Base-by-base conservation (phyloP, 768 basidiomycete species). In the Psilocybe tampanensis region DNA sequence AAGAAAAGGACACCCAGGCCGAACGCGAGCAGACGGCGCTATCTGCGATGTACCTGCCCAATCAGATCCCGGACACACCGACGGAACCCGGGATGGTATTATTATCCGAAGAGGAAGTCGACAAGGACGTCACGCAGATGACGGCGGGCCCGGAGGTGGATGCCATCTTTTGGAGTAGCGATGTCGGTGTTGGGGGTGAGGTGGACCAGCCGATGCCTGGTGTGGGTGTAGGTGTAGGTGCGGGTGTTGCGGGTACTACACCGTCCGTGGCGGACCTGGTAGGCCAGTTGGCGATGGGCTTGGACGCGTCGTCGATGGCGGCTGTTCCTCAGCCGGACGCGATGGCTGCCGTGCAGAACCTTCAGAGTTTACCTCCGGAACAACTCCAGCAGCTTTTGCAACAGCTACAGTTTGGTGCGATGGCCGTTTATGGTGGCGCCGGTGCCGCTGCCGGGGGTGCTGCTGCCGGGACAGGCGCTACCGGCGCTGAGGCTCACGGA, bases 31-130 rank as follows among this genome's bases (percentile, higher is more conserved):
- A 87, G 69, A 87, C 84, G 15, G 88, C 89, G 24, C 78, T 94
- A 19, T 82, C 83, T 22, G 90, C 91, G 42, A 69, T 90, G 32
- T 94, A 94, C 70, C 86, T 89, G 78, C 70, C 77, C 44, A 77
- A 80, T 44, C 88, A 89, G 60, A 88, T 93, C 63, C 92, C 92
- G 43, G 90, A 92, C 47, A 82, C 86, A 56, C 89, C 92, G 18
- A 82, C 82, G 36, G 92, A 93, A 72, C 86, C 88, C 23, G 68
- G 82, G 18, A 70, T 72, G 58, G 75, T 80, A 61, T 78, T 88
- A 61, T 78, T 88, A 58, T 66, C 80, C 45, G 90, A 90, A 62
- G 90, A 89, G 61, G 86, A 91, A 63, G 77, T 84, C 55, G 89
- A 91, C 71, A 77, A 70, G 64, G 79, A 82, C 52, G 79, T 83